Evolutionary conservation across 2,329 filamentous ascomycete species (phyloP), one percentile per base, ranked within the genome.

Genomic region (Trichoderma gracile): DNA sequence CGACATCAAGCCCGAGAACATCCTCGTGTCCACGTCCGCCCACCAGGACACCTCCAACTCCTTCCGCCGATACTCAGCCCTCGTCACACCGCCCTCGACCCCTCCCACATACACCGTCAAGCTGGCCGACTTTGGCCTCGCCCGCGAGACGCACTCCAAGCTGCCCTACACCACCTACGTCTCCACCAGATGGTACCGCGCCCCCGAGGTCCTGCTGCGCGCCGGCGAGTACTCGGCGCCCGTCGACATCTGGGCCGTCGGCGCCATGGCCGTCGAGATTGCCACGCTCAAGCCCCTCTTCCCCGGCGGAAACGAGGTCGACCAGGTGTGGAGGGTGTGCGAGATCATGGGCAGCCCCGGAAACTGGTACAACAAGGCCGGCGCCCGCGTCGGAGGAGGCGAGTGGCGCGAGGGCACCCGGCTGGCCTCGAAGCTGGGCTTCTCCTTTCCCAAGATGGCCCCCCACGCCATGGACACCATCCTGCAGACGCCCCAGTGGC

Each of bases 271-370:
- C 7, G 95, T 99, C 12, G 95, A 99, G 76, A 91, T 99, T 68
- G 95, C 95, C 27, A 99, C 95, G 0, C 77, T 99, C 65, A 99
- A 98, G 81, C 95, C 95, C 19, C 81, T 99, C 12, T 99, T 99
- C 82, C 95, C 95, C 12, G 95, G 95, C 71, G 92, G 93, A 73
- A 99, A 99, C 75, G 95, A 99, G 80, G 95, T 99, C 1, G 95
- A 99, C 71, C 95, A 99, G 77, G 95, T 99, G 1, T 99, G 95
- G 95, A 89, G 95, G 70, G 92, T 99, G 0, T 99, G 95, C 75
- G 95, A 99, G 76, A 97, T 99, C 65, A 99, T 99, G 95, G 95
- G 95, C 56, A 98, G 94, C 79, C 95, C 95, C 3, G 95, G 95
- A 50, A 94, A 94, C 79, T 99, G 95, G 95, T 95, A 96, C 76